Evolutionary conservation across 1,284 basidiomycete species (phyloP).

Genomic region (Tilletia caries): DNA sequence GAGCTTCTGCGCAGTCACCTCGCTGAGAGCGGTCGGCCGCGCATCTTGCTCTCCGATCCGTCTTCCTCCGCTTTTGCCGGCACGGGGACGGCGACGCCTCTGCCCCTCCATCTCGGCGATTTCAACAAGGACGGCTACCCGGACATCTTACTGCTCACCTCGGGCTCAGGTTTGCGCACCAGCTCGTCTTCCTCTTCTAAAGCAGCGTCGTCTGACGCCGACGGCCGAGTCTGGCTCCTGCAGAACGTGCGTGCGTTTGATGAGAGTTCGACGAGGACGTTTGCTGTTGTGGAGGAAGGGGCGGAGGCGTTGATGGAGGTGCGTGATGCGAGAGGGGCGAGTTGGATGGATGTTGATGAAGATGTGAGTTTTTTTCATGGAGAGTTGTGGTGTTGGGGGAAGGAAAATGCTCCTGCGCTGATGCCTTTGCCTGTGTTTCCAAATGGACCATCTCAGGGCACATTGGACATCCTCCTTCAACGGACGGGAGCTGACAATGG

Average conservation of each 20-base stretch:
- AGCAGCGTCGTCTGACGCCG: constrained; percentile 35
- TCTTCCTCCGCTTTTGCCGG: constrained; percentile 27
- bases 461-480: constrained; percentile 86
- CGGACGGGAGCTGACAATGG: constrained; percentile 53
- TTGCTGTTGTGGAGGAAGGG: constrained; percentile 60
- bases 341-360: constrained; percentile 90
- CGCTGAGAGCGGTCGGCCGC: constrained; percentile 24
- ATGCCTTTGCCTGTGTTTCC: too few species aligned
- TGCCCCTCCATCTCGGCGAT: constrained; percentile 80
- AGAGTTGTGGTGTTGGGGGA: too few species aligned
- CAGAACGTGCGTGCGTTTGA: constrained; percentile 60
- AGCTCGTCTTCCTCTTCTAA: constrained; percentile 48
- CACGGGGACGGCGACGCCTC: constrained; percentile 60
- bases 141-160: constrained; percentile 67
- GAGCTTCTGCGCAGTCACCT: constrained; percentile 56
- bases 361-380: constrained; percentile 64
- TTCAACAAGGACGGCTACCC: constrained; percentile 92
- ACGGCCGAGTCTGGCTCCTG: constrained; percentile 66
- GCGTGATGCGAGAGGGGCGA: constrained; percentile 72
- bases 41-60: constrained; percentile 67
- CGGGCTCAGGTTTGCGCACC: constrained; percentile 49
- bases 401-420: too few species aligned
- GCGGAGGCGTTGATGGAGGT: constrained; percentile 66
- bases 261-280: constrained; percentile 46
- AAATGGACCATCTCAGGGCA: constrained; percentile 66